A percentile compares a stretch with the other conserved stretches of the same genome.
Conservation (phyloP, 176 grass and related monocot genomes). For the Panicum miliaceum region DNA sequence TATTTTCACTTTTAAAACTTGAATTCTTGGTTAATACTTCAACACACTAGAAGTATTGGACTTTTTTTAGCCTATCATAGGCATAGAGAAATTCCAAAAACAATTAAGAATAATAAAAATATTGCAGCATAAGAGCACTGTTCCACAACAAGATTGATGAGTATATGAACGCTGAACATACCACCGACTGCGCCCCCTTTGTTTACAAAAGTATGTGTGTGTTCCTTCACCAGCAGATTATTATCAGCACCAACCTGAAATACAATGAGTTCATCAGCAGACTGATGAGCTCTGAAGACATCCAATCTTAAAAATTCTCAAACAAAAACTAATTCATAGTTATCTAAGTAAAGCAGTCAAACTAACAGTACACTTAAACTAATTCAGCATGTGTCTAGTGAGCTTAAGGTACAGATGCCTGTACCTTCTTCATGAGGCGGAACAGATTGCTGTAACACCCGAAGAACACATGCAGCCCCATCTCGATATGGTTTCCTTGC, state of each 20-base stretch:
- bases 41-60: neutral
- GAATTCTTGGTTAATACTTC: neutral
- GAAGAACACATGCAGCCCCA: constrained; percentile 96
- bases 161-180: constrained; percentile 47
- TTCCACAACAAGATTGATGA: neutral
- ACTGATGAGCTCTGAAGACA: no score
- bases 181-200: constrained; percentile 86
- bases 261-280: neutral
- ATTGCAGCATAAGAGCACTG: neutral
- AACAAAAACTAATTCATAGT: neutral
- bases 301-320: neutral
- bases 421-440: constrained; percentile 96
- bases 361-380: neutral
- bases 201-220: constrained; percentile 98
- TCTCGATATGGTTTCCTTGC: constrained; percentile 94
- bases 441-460: constrained; percentile 99
- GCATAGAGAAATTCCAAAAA: constrained; percentile 1
- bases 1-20: neutral
- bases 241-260: constrained; percentile 87
- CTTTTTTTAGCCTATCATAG: neutral
- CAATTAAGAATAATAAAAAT: constrained; percentile 1
- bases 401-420: constrained; percentile 2
- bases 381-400: neutral
- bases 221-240: constrained; percentile 95
- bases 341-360: neutral